Conservation (phyloP, 345 rosid genomes). For the Physaria fendleri region DNA sequence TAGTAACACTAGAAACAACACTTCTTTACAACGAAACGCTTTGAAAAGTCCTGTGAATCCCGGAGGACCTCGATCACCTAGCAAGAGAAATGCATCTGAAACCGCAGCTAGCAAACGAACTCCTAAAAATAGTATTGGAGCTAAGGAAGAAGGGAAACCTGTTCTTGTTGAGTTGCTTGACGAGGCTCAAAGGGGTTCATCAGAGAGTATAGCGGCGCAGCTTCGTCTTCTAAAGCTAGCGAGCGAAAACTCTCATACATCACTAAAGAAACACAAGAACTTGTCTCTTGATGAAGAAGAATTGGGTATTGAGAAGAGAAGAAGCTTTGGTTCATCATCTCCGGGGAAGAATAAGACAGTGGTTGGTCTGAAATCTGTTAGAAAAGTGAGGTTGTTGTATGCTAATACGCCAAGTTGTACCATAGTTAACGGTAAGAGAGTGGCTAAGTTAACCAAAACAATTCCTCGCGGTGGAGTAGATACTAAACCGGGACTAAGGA, state of each 20-base stretch:
- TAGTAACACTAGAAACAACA: conserved; percentile 36
- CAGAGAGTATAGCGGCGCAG: conserved; percentile 36
- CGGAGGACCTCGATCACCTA: conserved; percentile 53
- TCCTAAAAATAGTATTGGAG: conserved; percentile 35
- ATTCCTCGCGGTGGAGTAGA: conserved; percentile 36
- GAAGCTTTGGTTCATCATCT: conserved; percentile 26
- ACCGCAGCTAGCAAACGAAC: conserved; percentile 74
- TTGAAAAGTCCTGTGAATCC: conserved; percentile 56
- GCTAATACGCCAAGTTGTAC: conserved; percentile 40
- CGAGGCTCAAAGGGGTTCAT: conserved; percentile 38
- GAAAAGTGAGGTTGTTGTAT: conserved; percentile 38
- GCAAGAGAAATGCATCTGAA: conserved; percentile 70
- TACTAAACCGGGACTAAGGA: conserved; percentile 55
- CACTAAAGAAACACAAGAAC: conserved; percentile 16
- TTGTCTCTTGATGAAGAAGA: conserved; percentile 30
- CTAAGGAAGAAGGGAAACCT: conserved; percentile 39
- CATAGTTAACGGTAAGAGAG: conserved; percentile 43
- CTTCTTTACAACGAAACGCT: conserved; percentile 47
- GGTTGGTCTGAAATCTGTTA: conserved; percentile 47
- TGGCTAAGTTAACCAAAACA: conserved; percentile 49
- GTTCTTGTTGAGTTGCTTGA: conserved; percentile 52
- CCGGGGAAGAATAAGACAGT: conserved; percentile 44
- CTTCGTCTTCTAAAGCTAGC: conserved; percentile 42
- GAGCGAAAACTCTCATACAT: conserved; percentile 36
- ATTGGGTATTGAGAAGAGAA: conserved; percentile 21